Evolutionary conservation across 1,284 basidiomycete species (phyloP), one percentile per base, ranked within the genome.

Genomic region (Tausonia pullulans): DNA sequence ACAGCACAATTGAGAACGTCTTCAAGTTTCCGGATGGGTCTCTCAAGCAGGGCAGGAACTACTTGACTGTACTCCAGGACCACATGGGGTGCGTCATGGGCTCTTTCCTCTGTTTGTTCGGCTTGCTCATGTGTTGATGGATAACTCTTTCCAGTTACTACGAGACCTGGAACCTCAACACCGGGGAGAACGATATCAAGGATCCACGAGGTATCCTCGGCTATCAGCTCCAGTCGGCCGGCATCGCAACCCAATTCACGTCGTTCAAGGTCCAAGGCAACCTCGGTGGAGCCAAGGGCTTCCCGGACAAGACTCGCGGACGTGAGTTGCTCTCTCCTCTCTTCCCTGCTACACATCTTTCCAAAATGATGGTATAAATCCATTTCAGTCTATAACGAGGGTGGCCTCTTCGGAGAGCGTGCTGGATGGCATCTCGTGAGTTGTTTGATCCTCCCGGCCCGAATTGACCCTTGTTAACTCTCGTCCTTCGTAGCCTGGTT

Each of bases 211-310:
- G 45, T 1, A 60, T 60, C 45, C 48, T 49, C 3, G 45, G n/a
- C 10, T 60, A 49, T 27, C 41, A 71, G 73, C 60, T 72, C 52
- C 70, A 68, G 77, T 78, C 71, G 74, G 65, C 64, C 43, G 62
- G n/a, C n/a, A n/a, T n/a, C n/a, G n/a, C n/a, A n/a, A n/a, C 71
- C 52, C 74, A 77, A 52, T 78, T 62, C n/a, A 71, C 72, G 7
- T 89, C 87, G 74, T 91, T 89, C 88, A 87, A 82, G 68, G 86
- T 90, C 0, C 87, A 89, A 75, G 88, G 88, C 50, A 90, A 90
- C 72, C 70, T 85, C 5, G 86, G 86, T 27, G 88, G 88, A 11
- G 90, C n/a, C n/a, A n/a, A 90, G 73, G 27, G n/a, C 67, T 88
- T 79, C 76, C 85, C 79, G 0, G 88, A 91, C 73, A 84, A 82